Evolutionary conservation across 805 yeast species (phyloP), one percentile per base, ranked within the genome.

Genomic region (Candida corydali): DNA sequence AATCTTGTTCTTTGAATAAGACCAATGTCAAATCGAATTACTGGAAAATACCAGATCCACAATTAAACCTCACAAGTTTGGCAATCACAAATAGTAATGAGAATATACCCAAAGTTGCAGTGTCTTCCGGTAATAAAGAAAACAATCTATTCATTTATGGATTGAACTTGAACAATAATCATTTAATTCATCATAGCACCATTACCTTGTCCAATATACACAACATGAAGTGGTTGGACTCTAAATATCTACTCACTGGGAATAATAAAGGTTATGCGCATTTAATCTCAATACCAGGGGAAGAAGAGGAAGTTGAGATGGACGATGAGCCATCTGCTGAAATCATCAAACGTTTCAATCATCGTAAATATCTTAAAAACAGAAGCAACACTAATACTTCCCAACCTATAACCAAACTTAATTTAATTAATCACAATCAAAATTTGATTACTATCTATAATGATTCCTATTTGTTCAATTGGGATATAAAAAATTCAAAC

Each of bases 271-370:
- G 96, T 2, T 62, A 73, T 37, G 86, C 80, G 0, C 86, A 89
- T 56, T 55, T 88, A 41, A 76, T 86, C 3, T 65, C 82, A 12
- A 68, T 87, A 7, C 93, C 95, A 1, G 73, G 69, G 32, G 37
- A 33, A 15, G 36, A 37, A 12, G 47, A 20, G 9, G 23, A 20
- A 20, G n/a, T 6, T 11, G 34, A 17, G 6, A 26, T 26, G 10
- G 46, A 38, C 19, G 63, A 61, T 4, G 70, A 50, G 3, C 55
- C 60, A 16, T 55, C 70, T 17, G 96, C 96, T 0, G 86, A 80
- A 54, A 82, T 88, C 15, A 62, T 82, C 43, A 83, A 79, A 53
- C 65, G 94, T 26, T 88, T 81, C 63, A 86, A 86, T 57, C 96
- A 88, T 61, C 64, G 72, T 34, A 80, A 80, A 46, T 88, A 81